Percentiles rank a stretch among this genome's conserved stretches.
Conservation (phyloP, 306 rosid species). For the Clitoria ternatea region DNA sequence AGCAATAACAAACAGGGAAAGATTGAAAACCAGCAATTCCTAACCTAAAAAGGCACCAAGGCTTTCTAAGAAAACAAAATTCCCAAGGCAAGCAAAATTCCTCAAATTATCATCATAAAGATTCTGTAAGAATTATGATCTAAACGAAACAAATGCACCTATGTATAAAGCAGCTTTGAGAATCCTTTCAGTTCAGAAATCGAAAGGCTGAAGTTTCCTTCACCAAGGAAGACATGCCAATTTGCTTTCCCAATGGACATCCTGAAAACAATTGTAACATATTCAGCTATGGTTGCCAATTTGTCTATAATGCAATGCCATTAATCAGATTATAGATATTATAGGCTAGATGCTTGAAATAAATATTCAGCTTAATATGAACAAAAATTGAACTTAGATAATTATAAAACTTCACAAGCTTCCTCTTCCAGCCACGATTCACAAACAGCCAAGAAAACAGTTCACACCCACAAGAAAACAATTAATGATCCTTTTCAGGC, state of each 20-base stretch:
- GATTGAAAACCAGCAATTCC: background rate
- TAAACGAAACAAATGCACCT: background rate
- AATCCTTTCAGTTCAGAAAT: slow-evolving; percentile 2
- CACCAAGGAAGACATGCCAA: slow-evolving; percentile 5
- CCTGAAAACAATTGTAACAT: background rate
- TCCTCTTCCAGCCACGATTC: background rate
- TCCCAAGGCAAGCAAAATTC: background rate
- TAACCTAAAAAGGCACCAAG: background rate
- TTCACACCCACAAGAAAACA: background rate
- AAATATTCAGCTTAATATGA: background rate
- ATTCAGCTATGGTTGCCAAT: too few relatives aligned
- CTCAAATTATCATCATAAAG: background rate
- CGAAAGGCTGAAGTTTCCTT: background rate
- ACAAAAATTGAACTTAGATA: background rate
- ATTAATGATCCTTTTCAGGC: background rate
- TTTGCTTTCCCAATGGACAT: background rate
- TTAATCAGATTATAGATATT: background rate
- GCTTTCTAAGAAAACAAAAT: background rate
- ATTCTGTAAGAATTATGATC: background rate
- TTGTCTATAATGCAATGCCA: background rate
- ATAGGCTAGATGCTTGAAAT: background rate
- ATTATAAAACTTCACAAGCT: background rate
- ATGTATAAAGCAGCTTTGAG: background rate
- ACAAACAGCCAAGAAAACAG: background rate
- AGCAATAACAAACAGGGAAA: background rate